These are phyloP conservation scores for Pseudocercospora ulei DNA, from an alignment of 2,329 filamentous ascomycete species.

Conservation along the genomic window DNA sequence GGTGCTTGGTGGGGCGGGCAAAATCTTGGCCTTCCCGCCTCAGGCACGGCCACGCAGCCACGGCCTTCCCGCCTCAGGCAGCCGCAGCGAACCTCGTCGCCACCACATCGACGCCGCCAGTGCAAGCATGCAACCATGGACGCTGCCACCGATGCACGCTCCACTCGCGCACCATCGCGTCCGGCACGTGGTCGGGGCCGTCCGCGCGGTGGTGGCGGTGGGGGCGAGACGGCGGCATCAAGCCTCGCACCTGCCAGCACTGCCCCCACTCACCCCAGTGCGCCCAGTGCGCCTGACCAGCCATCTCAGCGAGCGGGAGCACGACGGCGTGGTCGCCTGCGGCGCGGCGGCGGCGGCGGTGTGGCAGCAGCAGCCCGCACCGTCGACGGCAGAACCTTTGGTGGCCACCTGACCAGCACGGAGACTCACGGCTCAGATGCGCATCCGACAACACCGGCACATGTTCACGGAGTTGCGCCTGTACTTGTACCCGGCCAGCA, in stretches of 20 bases:
- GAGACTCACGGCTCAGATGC: conserved; percentile 16
- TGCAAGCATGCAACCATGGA: too few species aligned
- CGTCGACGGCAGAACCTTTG: conserved; percentile 42
- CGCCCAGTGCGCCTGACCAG: conserved; percentile 7
- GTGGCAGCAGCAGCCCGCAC: conserved; percentile 27
- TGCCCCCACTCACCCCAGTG: conserved; percentile 17
- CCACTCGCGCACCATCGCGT: too few species aligned
- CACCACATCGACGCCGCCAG: too few species aligned
- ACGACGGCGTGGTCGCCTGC: conserved; percentile 11
- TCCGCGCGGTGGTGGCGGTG: conserved; percentile 20
- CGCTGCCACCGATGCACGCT: too few species aligned
- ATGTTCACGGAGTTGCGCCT: conserved; percentile 44
- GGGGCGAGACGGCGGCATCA: conserved; percentile 22
- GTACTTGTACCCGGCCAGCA: conserved; percentile 44
- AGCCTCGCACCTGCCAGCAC: conserved; percentile 31
- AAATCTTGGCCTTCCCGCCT: too few species aligned
- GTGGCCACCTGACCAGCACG: conserved; percentile 41
- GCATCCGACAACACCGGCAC: conserved; percentile 2
- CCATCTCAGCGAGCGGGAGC: conserved; percentile 11
- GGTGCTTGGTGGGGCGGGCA: too few species aligned
- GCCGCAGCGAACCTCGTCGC: too few species aligned
- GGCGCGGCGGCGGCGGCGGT: conserved; percentile 23
- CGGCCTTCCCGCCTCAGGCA: too few species aligned
- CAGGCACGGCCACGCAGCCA: too few species aligned
- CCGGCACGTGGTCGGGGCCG: conserved; percentile 28